Evolutionary conservation across 2,329 filamentous ascomycete species (phyloP).

Genomic region (Lachnellula occidentalis): DNA sequence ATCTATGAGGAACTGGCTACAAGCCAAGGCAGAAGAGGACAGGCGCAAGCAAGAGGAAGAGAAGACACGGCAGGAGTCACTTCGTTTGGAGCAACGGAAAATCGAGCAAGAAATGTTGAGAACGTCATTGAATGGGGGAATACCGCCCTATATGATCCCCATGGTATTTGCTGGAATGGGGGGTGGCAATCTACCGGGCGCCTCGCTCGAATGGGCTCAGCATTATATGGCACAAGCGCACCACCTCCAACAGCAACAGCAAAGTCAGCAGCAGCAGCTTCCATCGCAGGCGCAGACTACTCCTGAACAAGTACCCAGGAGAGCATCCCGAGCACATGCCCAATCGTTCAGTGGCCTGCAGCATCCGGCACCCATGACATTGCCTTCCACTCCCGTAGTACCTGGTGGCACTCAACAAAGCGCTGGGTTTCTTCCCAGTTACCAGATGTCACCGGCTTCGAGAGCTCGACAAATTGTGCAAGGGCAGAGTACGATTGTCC

Average conservation of each 20-base stretch:
- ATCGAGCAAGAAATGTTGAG: conserved; percentile 68
- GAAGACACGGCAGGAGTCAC: conserved; percentile 54
- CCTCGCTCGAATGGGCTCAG: conserved; percentile 62
- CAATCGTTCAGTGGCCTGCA: conserved; percentile 21
- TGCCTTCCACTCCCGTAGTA: conserved; percentile 29
- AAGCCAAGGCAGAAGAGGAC: conserved; percentile 69
- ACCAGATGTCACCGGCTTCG: conserved; percentile 31
- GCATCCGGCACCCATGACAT: conserved; percentile 24
- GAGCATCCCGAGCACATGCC: conserved; percentile 41
- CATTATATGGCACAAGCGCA: conserved; percentile 54
- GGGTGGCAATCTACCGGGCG: conserved; percentile 54
- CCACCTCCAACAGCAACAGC: conserved; percentile 39
- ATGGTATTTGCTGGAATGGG: conserved; percentile 70
- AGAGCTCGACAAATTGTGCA: conserved; percentile 26
- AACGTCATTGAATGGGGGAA: conserved; percentile 62
- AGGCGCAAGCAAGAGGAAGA: conserved; percentile 70
- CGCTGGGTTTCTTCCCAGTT: conserved; percentile 26
- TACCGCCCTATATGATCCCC: conserved; percentile 70
- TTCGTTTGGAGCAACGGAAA: conserved; percentile 66
- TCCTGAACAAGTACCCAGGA: conserved; percentile 49
- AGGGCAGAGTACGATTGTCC: conserved; percentile 22
- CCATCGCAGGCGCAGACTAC: conserved; percentile 44
- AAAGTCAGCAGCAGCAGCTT: conserved; percentile 35
- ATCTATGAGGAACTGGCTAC: conserved; percentile 65
- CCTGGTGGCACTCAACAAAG: conserved; percentile 20